Evolutionary conservation across 768 basidiomycete genomes (phyloP), one percentile per base, ranked within the genome.

Genomic region (Tulasnella sp.): DNA sequence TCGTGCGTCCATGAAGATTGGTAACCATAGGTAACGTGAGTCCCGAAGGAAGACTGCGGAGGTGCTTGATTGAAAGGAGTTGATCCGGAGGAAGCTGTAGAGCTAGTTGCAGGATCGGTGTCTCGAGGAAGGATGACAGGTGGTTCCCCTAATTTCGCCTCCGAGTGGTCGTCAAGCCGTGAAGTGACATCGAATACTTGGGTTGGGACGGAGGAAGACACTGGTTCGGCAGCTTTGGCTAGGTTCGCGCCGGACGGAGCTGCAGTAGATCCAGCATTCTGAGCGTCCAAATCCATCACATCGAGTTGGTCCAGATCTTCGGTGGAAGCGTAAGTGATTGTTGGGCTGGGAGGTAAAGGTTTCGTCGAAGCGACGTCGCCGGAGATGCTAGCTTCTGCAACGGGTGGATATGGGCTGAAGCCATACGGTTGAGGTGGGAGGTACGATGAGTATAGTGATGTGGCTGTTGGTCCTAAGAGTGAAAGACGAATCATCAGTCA

Each of bases 351-450:
- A n/a, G 58, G 58, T 24, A 60, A 60, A 16, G 58, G 58, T 16
- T 60, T 60, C 58, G 28, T 60, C n/a, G 58, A 31, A 44, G 75
- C 24, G 75, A 46, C 46, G 46, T 46, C 46, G 16, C 46, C 4
- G 3, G 46, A 46, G 46, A 46, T 46, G 46, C 8, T 18, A 28
- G 28, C 28, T 31, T 22, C 22, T 22, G 75, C 18, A 8, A 31
- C 18, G 22, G 42, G 20, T 8, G 75, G 40, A 50, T 76, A 76
- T 42, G 75, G 75, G 46, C 75, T 76, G 37, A 16, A 76, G 75
- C 75, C 75, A 28, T 76, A 76, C 31, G 44, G 75, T 18, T 76
- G 75, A 16, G 75, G 42, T 0, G 75, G 28, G 22, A 76, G 42
- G 31, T 60, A 60, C 2, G 58, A n/a, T 16, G 31, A 60, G 31